Conservation (phyloP, 2,329 filamentous ascomycete species). For the Eurotiales sp. region DNA sequence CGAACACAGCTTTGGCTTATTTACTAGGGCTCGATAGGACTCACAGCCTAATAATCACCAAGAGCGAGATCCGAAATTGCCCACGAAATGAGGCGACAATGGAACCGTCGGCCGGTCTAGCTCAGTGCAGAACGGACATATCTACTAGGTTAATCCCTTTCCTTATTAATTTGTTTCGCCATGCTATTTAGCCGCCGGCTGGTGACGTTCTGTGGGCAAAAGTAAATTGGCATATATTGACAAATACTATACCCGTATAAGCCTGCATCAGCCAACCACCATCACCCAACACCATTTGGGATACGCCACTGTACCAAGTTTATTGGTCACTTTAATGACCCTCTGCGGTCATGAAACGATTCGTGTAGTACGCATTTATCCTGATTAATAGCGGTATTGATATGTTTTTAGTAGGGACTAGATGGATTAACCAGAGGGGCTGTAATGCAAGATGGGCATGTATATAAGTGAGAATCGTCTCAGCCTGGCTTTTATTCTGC, state of each 20-base stretch:
- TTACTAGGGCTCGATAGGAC: too few species aligned
- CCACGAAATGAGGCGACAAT: not conserved
- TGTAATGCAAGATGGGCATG: too few species aligned
- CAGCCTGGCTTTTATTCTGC: not conserved
- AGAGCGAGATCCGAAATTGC: too few species aligned
- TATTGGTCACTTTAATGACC: not conserved
- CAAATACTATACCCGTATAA: not conserved
- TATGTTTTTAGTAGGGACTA: not conserved
- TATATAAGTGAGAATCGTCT: not conserved
- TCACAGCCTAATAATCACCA: too few species aligned
- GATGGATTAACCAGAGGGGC: not conserved
- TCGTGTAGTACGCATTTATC: not conserved
- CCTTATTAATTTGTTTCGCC: not conserved
- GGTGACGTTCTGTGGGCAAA: not conserved
- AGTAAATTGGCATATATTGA: not conserved
- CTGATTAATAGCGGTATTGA: not conserved
- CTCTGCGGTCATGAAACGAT: slow-evolving; percentile 1
- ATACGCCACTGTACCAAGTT: slow-evolving; percentile 6
- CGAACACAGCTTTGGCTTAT: too few species aligned
- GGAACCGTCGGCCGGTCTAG: not conserved
- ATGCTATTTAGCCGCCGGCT: not conserved
- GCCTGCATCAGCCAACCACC: not conserved
- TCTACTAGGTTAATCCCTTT: not conserved
- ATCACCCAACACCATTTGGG: not conserved
- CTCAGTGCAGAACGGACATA: too few species aligned